phyloP scores from a whole-genome alignment of 805 yeast species.

The Yamadazyma paraphyllophila region DNA sequence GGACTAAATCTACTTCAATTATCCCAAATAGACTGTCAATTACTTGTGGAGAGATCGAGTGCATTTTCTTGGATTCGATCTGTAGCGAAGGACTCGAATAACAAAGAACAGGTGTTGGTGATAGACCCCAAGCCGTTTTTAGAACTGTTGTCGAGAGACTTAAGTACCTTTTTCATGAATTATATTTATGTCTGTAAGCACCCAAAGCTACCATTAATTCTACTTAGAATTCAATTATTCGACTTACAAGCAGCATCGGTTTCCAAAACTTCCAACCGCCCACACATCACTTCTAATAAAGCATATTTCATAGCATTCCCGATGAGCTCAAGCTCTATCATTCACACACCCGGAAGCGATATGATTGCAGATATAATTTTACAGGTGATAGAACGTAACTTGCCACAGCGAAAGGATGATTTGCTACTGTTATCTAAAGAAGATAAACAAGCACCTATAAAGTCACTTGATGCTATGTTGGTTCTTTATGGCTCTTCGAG shows the following conservation, averaged over 20 bases:
- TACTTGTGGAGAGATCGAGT: slow-evolving; percentile 57
- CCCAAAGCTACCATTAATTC: slow-evolving; percentile 56
- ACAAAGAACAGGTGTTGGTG: slow-evolving; percentile 30
- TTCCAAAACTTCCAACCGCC: slow-evolving; percentile 19
- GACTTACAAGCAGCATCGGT: slow-evolving; percentile 37
- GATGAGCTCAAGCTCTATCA: slow-evolving; percentile 59
- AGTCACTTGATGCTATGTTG: slow-evolving; percentile 55
- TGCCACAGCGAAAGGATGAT: slow-evolving; percentile 45
- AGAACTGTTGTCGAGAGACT: slow-evolving; percentile 42
- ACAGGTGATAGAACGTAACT: slow-evolving; percentile 56
- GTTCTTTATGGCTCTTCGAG: slow-evolving; percentile 62
- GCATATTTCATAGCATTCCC: slow-evolving; percentile 72
- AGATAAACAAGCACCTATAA: slow-evolving; percentile 33
- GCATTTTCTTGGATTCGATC: slow-evolving; percentile 48
- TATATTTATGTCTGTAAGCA: slow-evolving; percentile 68
- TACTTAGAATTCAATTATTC: slow-evolving; percentile 67
- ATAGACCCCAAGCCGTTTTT: slow-evolving; percentile 54
- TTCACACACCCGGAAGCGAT: slow-evolving; percentile 50
- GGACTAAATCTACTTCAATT: slow-evolving; percentile 65
- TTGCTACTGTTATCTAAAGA: slow-evolving; percentile 38
- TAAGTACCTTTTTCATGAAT: slow-evolving; percentile 54
- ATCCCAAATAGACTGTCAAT: slow-evolving; percentile 69
- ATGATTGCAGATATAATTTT: slow-evolving; percentile 51
- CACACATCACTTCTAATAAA: slow-evolving; percentile 50
- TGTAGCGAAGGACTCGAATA: slow-evolving; percentile 37